Base-by-base conservation (phyloP, 176 grass and related monocot genomes). In the Aechmea fasciata region DNA sequence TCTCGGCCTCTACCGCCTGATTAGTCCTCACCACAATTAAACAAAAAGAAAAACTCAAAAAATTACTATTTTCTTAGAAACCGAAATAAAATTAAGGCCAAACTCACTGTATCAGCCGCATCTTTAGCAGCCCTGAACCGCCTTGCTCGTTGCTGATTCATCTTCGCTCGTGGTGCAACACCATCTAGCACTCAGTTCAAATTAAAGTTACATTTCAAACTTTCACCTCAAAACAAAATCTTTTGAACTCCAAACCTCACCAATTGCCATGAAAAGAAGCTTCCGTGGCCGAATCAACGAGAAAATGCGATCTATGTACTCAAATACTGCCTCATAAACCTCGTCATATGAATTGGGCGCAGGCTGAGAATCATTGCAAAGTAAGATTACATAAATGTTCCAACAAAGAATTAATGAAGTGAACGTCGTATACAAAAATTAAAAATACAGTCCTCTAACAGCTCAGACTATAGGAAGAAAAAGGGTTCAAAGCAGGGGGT, bases 111-210 rank as follows among this genome's bases (percentile, higher is more conserved):
- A 53, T 9, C 72, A 12, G 83, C 87, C 1, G 68, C 51, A 0
- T 87, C 80, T 83, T 90, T 87, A 11, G 73, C 79, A 19, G 65
- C 73, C 78, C 76, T 96, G 49, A 87, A 90, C 17, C 87, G 73
- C 48, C 87, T 69, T 0, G 79, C 64, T 47, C 87, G 73, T 75
- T 90, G 91, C 49, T 90, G 87, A 76, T 87, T 96, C 87, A 96
- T 90, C 48, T 96, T 96, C 53, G 87, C 82, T 64, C 84, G 79
- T 4, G 91, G 91, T 11, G 91, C 84, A 25, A 96, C 84, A 10
- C 91, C 91, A 65, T 96, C 87, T 96, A 69, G 52, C 10, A 59
- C 52, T 15, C 11, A 15, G 1, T 0, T 57, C 52, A 57, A 57
- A 17, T 15, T 13, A 17, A 57, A 57, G 52, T 26, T 26, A 26